Evolutionary conservation across 2,329 filamentous ascomycete genomes (phyloP).

Genomic region (Botrytis paeoniae): DNA sequence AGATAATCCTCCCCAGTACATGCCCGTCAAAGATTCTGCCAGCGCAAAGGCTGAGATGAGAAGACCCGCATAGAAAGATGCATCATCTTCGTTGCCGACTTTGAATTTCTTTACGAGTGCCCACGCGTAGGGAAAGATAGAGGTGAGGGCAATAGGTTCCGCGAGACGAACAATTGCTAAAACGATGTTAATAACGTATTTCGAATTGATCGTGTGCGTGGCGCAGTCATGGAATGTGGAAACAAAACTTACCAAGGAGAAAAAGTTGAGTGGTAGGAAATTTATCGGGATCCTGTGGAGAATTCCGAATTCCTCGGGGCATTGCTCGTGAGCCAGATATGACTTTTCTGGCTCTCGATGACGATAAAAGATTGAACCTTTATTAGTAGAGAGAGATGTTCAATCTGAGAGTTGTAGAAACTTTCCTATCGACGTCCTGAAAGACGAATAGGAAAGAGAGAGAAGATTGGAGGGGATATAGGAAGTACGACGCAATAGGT

Average conservation of each 20-base stretch:
- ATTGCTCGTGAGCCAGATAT: slow-evolving; percentile 28
- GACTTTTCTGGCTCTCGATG: slow-evolving; percentile 27
- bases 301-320: slow-evolving; percentile 32
- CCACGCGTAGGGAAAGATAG: slow-evolving; percentile 91
- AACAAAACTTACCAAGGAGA: slow-evolving; percentile 64
- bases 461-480: not conserved
- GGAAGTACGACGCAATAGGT: not conserved
- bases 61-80: slow-evolving; percentile 83
- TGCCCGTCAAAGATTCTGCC: slow-evolving; percentile 77
- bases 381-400: not conserved
- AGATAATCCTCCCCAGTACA: slow-evolving; percentile 83
- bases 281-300: slow-evolving; percentile 60
- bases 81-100: slow-evolving; percentile 68
- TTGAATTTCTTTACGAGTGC: slow-evolving; percentile 74
- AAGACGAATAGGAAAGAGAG: not conserved
- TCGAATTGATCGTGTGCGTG: slow-evolving; percentile 4
- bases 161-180: slow-evolving; percentile 87
- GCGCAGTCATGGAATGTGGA: slow-evolving; percentile 13
- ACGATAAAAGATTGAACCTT: not conserved
- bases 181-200: slow-evolving; percentile 21
- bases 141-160: slow-evolving; percentile 88
- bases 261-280: slow-evolving; percentile 84
- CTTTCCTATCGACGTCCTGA: slow-evolving; percentile 1
- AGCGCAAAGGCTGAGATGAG: slow-evolving; percentile 84
- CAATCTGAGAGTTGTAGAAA: not conserved